Evolutionary conservation across 148 eudicot species (phyloP).

Genomic region (Spergularia bocconei): DNA sequence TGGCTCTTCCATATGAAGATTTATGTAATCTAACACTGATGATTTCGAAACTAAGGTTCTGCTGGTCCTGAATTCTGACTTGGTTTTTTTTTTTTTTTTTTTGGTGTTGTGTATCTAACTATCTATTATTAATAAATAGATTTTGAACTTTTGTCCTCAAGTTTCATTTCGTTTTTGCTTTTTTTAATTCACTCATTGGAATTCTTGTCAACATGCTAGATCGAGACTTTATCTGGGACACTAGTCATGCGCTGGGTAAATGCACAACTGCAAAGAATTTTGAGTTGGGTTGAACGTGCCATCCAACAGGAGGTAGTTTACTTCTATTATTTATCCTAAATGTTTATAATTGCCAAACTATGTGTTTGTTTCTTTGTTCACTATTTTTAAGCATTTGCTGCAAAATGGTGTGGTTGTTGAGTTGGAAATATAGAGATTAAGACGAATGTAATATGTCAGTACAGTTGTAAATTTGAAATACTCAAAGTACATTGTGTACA

Average conservation of each 20-base stretch:
- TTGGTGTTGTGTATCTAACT: neutral
- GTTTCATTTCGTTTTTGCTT: constrained; percentile 10
- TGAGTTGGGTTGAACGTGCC: constrained; percentile 90
- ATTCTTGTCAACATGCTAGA: constrained; percentile 39
- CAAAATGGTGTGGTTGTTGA: neutral
- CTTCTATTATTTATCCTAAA: neutral
- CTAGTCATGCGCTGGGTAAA: constrained; percentile 97
- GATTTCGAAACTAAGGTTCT: no score
- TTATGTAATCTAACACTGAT: no score
- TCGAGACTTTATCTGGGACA: constrained; percentile 90
- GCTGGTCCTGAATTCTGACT: neutral
- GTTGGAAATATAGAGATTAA: constrained; percentile 3
- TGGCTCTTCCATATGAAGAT: no score
- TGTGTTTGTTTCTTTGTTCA: constrained; percentile 2
- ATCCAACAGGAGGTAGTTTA: constrained; percentile 88
- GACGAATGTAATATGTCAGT: neutral
- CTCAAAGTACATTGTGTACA: neutral
- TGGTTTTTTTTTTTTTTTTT: neutral
- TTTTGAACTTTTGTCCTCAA: neutral
- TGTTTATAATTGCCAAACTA: neutral
- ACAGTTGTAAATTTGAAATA: neutral
- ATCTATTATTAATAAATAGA: neutral
- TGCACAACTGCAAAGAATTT: constrained; percentile 81
- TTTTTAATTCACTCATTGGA: neutral
- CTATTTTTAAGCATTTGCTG: neutral